Evolutionary conservation across 257 asterid species (phyloP).

Genomic region (Rhazya stricta): DNA sequence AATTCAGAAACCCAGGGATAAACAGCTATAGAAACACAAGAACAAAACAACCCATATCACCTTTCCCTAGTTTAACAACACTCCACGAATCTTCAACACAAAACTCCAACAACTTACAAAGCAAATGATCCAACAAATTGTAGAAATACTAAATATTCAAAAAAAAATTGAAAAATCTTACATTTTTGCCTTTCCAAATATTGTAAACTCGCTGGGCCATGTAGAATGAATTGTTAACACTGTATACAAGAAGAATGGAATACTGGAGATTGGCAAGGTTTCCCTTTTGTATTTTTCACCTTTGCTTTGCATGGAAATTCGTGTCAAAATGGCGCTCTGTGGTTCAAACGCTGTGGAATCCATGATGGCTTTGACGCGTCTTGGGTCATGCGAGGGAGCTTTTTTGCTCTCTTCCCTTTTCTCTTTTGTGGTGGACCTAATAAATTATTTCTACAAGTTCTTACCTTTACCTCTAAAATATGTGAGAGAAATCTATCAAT

Average conservation of each 20-base stretch:
- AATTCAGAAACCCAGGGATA: not conserved
- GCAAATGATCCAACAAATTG: conserved; percentile 1
- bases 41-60: not conserved
- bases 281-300: conserved; percentile 10
- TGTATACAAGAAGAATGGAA: conserved; percentile 3
- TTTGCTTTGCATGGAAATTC: conserved; percentile 28
- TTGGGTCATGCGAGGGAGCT: not conserved
- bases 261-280: conserved; percentile 12
- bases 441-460: not conserved
- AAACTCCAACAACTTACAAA: not conserved
- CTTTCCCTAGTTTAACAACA: not conserved
- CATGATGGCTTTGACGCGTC: conserved; percentile 20
- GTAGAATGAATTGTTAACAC: conserved; percentile 17
- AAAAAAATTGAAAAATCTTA: conserved; percentile 12
- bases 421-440: not conserved
- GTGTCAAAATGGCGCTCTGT: conserved; percentile 33
- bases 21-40: not conserved
- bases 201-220: conserved; percentile 36
- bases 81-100: not conserved
- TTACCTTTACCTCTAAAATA: not conserved
- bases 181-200: conserved; percentile 37
- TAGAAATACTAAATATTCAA: not conserved
- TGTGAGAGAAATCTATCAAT: not conserved
- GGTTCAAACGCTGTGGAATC: conserved; percentile 33
- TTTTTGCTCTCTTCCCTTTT: conserved; percentile 3